These are phyloP conservation scores for Claviceps purpurea DNA, from an alignment of 2,329 filamentous ascomycete genomes.

Conservation along the genomic window DNA sequence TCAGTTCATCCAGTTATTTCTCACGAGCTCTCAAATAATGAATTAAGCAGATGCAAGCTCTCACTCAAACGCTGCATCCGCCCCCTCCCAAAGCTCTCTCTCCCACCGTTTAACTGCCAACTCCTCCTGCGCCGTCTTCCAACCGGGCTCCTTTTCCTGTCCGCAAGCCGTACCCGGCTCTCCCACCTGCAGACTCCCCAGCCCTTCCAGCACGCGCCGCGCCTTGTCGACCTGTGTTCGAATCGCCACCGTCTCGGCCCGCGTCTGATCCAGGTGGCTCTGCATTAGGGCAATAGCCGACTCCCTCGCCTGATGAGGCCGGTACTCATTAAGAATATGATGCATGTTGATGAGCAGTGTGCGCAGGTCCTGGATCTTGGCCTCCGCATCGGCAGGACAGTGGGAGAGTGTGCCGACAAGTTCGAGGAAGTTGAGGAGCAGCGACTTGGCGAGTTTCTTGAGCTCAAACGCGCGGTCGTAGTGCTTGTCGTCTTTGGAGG, in stretches of 20 bases:
- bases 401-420: constrained; percentile 43
- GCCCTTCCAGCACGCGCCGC: constrained; percentile 54
- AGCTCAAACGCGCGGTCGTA: constrained; percentile 54
- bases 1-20: too few relatives aligned
- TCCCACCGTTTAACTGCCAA: constrained; percentile 13
- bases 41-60: too few relatives aligned
- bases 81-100: constrained; percentile 26
- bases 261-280: constrained; percentile 60
- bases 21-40: too few relatives aligned
- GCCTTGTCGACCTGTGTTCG: constrained; percentile 58
- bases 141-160: background rate
- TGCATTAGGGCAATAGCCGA: constrained; percentile 81
- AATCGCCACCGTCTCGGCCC: constrained; percentile 59
- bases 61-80: constrained; percentile 27
- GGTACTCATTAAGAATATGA: constrained; percentile 85
- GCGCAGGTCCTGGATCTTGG: constrained; percentile 66
- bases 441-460: constrained; percentile 66
- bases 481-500: constrained; percentile 38
- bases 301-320: constrained; percentile 84
- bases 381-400: constrained; percentile 35
- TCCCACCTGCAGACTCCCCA: constrained; percentile 38
- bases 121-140: background rate
- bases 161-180: background rate
- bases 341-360: constrained; percentile 85
- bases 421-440: constrained; percentile 81